Conservation (phyloP, 306 rosid species). For the Begonia loranthoides region DNA sequence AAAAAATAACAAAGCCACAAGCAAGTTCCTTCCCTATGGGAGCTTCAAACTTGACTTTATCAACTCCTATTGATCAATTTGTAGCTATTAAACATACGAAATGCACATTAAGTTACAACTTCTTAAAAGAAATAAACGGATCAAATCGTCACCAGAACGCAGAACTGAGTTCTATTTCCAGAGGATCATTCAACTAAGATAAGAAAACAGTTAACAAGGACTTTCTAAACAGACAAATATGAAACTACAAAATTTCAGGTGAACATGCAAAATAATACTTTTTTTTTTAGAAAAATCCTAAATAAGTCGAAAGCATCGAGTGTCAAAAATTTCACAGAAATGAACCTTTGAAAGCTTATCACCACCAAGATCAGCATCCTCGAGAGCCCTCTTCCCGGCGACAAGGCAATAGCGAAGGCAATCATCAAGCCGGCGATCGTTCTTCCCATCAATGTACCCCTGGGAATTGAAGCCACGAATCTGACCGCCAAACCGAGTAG, state of each 20-base stretch:
- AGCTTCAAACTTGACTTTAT: neutral
- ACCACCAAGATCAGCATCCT: conserved; percentile 57
- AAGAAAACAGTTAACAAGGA: no score
- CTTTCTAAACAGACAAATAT: no score
- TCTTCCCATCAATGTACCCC: conserved; percentile 91
- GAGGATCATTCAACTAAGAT: no score
- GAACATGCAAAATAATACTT: no score
- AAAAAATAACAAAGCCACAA: neutral
- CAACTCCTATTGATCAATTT: neutral
- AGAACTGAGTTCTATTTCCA: no score
- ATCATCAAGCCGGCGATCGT: conserved; percentile 82
- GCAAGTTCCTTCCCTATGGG: neutral
- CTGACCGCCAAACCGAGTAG: conserved; percentile 92
- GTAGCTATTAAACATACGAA: neutral
- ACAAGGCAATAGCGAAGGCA: conserved; percentile 86
- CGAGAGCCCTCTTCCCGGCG: conserved; percentile 90
- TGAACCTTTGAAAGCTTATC: conserved; percentile 49
- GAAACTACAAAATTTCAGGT: no score
- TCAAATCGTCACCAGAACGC: no score
- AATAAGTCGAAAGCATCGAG: neutral
- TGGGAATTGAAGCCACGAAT: conserved; percentile 66
- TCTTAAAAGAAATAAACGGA: no score
- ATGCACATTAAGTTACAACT: no score
- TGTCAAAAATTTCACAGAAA: neutral
- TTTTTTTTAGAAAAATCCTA: no score